Base-by-base conservation (phyloP, 345 rosid genomes). In the Syzygium aromaticum region DNA sequence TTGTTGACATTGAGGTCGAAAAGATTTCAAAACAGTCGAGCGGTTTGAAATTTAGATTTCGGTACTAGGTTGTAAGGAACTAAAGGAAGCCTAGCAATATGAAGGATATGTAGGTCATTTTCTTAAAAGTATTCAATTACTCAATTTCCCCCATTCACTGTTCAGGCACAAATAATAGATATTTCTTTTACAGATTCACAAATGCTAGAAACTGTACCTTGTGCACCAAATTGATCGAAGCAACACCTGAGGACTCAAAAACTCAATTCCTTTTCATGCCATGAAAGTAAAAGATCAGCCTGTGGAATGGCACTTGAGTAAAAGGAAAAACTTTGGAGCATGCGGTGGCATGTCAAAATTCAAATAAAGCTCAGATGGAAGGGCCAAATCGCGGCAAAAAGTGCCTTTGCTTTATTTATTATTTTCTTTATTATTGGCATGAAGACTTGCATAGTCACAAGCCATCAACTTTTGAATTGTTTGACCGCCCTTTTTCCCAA, bases 21-120 rank as follows among this genome's bases (percentile, higher is more conserved):
- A 33, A 19, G 25, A 43, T 43, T 38, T 38, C 3, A 21, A 38
- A 5, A 10, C 23, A 19, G 6, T 38, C 27, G 3, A 38, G 27
- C 1, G 0, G 5, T 33, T 73, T 19, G 11, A 33, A 73, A 73
- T 73, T 33, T 25, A 73, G 27, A 73, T 73, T 38, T 73, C 1
- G 0, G 1, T 10, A 38, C 6, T 38, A 19, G 49, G 19, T 14
- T 38, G 27, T 73, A 0, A 0, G 63, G 14, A 57, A 22, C n/a
- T 23, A 56, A 25, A 13, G 63, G 63, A 57, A 23, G 63, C n/a
- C 5, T 57, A 25, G n/a, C 14, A 57, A 25, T 73, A 73, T 9
- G 11, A 73, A 38, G 27, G 38, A 61, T 61, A 38, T n/a, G n/a
- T 61, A n/a, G 6, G 12, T 33, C 82, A 38, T 73, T 73, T 73